A percentile compares a stretch with the other conserved stretches of the same genome.
phyloP scores from a whole-genome alignment of 306 rosid genomes.

The Ziziphus jujuba region DNA sequence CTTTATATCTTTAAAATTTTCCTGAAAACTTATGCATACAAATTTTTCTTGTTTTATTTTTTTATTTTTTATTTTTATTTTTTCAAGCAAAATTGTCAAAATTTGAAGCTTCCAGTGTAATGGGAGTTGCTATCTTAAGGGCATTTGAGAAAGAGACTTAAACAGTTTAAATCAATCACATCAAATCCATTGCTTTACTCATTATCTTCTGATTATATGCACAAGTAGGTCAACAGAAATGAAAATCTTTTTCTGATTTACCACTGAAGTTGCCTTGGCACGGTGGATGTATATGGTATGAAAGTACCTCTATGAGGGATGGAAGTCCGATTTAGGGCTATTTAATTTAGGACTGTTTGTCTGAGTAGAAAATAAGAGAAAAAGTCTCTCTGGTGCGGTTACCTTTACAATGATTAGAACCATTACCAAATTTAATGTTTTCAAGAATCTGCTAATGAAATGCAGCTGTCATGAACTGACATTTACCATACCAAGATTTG shows the following conservation, averaged over 20 bases:
- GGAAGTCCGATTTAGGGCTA: not conserved
- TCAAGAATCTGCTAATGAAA: conserved; percentile 17
- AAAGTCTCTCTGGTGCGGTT: not conserved
- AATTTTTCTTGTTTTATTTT: not conserved
- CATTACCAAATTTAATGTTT: not conserved
- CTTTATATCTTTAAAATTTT: too few species aligned
- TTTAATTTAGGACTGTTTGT: not conserved
- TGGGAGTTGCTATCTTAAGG: conserved; percentile 4
- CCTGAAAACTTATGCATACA: not conserved
- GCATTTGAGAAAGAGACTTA: not conserved
- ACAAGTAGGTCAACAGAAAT: not conserved
- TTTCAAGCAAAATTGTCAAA: not conserved
- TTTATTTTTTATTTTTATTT: not conserved
- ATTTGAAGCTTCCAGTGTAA: too few species aligned
- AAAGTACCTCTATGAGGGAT: not conserved
- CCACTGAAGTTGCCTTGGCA: conserved; percentile 6
- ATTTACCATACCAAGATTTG: not conserved
- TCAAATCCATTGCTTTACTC: not conserved
- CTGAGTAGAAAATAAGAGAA: too few species aligned
- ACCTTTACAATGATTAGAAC: not conserved
- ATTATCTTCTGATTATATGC: not conserved
- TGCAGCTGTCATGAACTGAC: conserved; percentile 19
- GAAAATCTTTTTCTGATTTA: not conserved
- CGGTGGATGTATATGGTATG: not conserved
- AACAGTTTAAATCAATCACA: conserved; percentile 9